These are phyloP conservation scores for Scedosporium aurantiacum DNA, from an alignment of 2,329 filamentous ascomycete genomes.

Conservation along the genomic window DNA sequence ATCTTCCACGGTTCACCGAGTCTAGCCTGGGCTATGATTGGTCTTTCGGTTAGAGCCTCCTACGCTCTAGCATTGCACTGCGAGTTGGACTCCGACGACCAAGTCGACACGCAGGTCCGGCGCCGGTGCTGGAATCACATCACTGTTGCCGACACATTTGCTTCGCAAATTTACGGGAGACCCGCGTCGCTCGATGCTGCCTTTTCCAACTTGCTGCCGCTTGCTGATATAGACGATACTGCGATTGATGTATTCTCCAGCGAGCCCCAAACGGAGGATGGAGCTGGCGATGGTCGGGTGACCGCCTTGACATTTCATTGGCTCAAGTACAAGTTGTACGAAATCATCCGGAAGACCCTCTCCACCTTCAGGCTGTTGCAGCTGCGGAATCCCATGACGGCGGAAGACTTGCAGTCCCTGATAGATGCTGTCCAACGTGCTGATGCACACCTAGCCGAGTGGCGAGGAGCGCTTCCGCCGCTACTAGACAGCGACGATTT, in stretches of 20 bases:
- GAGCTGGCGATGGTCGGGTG: constrained; percentile 2
- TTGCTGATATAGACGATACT: constrained; percentile 16
- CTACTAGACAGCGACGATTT: constrained; percentile 7
- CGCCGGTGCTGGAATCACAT: constrained; percentile 20
- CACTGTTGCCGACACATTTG: constrained; percentile 18
- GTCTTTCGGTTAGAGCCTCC: constrained; percentile 11
- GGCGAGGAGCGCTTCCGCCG: constrained; percentile 8
- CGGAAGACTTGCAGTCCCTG: constrained; percentile 11
- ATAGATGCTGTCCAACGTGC: constrained; percentile 10
- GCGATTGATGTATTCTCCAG: background rate
- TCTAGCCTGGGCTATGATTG: constrained; percentile 11
- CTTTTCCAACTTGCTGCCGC: constrained; percentile 15
- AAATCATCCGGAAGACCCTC: constrained; percentile 17
- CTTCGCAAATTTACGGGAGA: constrained; percentile 18
- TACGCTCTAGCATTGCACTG: constrained; percentile 12
- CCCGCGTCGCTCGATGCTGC: constrained; percentile 17
- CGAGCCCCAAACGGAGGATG: background rate
- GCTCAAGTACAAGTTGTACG: constrained; percentile 17
- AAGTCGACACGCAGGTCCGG: constrained; percentile 14
- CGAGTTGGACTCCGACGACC: constrained; percentile 6
- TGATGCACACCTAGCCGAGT: constrained; percentile 9
- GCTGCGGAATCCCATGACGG: constrained; percentile 11
- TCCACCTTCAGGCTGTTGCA: constrained; percentile 16
- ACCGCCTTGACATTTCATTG: constrained; percentile 16
- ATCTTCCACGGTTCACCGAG: constrained; percentile 11